Evolutionary conservation across 495 filamentous ascomycete genomes (phyloP), one percentile per base, ranked within the genome.

Genomic region (Penicillium roqueforti): DNA sequence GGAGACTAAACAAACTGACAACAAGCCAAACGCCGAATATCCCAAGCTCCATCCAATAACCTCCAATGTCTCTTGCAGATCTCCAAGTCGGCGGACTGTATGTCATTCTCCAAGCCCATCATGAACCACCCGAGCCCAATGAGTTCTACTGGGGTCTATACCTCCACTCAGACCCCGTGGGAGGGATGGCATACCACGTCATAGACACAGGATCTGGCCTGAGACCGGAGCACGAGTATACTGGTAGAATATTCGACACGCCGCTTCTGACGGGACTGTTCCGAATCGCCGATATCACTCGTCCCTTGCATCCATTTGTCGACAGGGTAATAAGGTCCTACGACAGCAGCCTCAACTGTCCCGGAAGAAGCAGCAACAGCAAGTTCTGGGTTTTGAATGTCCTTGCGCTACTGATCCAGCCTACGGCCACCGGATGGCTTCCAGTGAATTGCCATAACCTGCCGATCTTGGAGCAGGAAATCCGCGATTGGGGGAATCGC

Each of bases 141-240:
- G 44, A 62, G 11, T 67, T 53, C 57, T 54, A 66, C 54, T 63
- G 60, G 60, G 60, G 48, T 4, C 45, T 60, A 3, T 66, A 63
- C 41, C 41, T 55, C 26, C 60, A 65, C 32, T 41, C 11, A 2
- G 32, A 39, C 16, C 1, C 16, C 20, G n/a, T 16, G 19, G 41
- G 49, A 16, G 50, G 58, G 14, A 59, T 52, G 38, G 60, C 50
- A 51, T 68, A 62, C 36, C 60, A 63, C 42, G 50, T 61, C 42
- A 39, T 46, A 39, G 57, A 56, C 46, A 39, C 50, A 26, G 52
- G 56, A 14, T 10, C 1, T 32, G 61, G 50, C 20, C 58, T 55
- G 46, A 58, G 58, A 19, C 38, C 56, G 11, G 56, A 44, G 8
- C 57, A 62, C 25, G 46, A 41, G n/a, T 32, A 29, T 2, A 59